Conservation (phyloP, 176 grass and related monocot species). For the Musa beccarii region DNA sequence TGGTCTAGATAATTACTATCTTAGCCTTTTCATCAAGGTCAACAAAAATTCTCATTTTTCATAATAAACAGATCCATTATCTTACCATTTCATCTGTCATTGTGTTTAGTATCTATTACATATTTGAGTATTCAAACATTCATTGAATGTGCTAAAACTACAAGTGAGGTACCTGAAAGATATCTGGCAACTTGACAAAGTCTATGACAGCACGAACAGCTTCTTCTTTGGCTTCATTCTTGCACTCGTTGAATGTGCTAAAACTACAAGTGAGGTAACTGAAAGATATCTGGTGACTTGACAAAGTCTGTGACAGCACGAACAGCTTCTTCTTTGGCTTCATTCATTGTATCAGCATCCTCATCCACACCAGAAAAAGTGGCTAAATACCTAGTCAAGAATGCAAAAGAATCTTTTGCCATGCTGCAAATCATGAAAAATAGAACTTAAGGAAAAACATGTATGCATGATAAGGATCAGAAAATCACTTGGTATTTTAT, state of each 20-base stretch:
- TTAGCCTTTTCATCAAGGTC: too few species aligned
- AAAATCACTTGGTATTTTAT: background rate
- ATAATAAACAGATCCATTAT: background rate
- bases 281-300: constrained; percentile 52
- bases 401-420: constrained; percentile 63
- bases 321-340: constrained; percentile 66
- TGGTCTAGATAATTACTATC: too few species aligned
- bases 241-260: background rate
- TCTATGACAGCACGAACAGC: constrained; percentile 55
- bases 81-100: background rate
- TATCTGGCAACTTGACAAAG: constrained; percentile 54
- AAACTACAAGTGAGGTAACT: constrained; percentile 29
- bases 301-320: constrained; percentile 69
- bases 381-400: constrained; percentile 69
- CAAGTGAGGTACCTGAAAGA: constrained; percentile 51
- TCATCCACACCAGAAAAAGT: constrained; percentile 51
- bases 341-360: constrained; percentile 41
- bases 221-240: constrained; percentile 62
- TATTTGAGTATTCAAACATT: background rate
- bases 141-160: background rate
- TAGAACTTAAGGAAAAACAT: too few species aligned
- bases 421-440: constrained; percentile 38
- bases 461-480: background rate
- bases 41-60: too few species aligned
- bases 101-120: background rate